Conservation (phyloP, 2,329 filamentous ascomycete species). For the Calonectria crousiana region DNA sequence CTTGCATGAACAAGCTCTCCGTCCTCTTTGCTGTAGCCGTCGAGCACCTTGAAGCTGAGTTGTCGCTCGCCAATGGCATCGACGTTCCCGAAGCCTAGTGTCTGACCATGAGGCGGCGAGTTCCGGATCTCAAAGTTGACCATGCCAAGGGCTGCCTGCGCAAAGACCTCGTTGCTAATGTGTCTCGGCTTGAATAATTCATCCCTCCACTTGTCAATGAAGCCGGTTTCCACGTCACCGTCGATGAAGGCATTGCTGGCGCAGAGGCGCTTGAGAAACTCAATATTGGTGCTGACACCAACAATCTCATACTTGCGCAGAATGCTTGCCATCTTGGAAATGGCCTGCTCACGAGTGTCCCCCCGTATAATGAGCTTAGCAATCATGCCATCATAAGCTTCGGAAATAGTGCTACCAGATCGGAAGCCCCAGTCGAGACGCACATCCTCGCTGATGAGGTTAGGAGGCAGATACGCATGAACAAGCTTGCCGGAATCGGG, state of each 20-base stretch:
- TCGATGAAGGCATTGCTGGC: constrained; percentile 83
- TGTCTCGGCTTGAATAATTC: constrained; percentile 78
- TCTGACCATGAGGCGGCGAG: constrained; percentile 59
- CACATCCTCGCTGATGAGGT: constrained; percentile 72
- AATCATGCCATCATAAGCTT: constrained; percentile 99
- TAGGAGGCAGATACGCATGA: constrained; percentile 80
- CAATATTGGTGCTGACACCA: constrained; percentile 93
- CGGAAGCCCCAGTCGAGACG: constrained; percentile 95
- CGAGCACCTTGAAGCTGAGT: constrained; percentile 67
- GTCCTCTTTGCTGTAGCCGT: constrained; percentile 73
- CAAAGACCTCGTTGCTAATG: constrained; percentile 79
- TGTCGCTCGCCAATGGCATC: constrained; percentile 57
- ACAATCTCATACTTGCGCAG: constrained; percentile 93
- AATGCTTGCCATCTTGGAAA: constrained; percentile 84
- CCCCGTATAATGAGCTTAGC: constrained; percentile 95
- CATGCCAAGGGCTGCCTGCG: constrained; percentile 87
- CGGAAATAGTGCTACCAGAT: constrained; percentile 90
- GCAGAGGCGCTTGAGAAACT: constrained; percentile 93
- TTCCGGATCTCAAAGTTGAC: constrained; percentile 63
- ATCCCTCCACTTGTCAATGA: constrained; percentile 88
- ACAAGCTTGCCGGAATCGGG: constrained; percentile 92
- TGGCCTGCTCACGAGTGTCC: constrained; percentile 80
- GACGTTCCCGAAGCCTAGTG: constrained; percentile 67
- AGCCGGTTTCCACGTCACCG: constrained; percentile 94
- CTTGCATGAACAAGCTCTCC: constrained; percentile 70